Evolutionary conservation across 208 protist species (phyloP).

Genomic region (Trichomonas vaginalis): DNA sequence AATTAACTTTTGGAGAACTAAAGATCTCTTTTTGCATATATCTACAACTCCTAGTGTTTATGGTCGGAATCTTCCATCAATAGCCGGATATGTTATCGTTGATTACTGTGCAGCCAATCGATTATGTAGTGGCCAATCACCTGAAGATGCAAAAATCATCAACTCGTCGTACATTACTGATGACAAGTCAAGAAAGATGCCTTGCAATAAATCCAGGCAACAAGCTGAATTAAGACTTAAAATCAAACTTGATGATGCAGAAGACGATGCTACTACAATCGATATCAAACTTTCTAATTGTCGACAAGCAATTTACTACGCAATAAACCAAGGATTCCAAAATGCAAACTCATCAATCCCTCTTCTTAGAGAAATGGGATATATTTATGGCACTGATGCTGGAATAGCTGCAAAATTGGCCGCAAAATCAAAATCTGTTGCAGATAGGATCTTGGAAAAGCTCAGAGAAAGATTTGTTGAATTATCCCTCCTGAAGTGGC

Average conservation of each 20-base stretch:
- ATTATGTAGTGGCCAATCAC: neutral
- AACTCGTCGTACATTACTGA: neutral
- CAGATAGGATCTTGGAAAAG: neutral
- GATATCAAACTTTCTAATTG: neutral
- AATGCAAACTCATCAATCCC: neutral
- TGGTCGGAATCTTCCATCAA: neutral
- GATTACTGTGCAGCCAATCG: neutral
- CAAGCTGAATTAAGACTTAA: neutral
- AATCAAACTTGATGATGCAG: neutral
- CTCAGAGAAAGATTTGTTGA: neutral
- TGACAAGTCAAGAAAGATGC: neutral
- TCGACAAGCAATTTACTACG: neutral
- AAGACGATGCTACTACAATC: neutral
- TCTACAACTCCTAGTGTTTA: neutral
- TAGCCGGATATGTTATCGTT: neutral
- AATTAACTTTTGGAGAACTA: neutral
- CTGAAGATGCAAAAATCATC: neutral
- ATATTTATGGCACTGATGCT: neutral
- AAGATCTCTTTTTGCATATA: neutral
- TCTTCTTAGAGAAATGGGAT: neutral
- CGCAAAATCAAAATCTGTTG: neutral
- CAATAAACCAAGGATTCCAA: neutral
- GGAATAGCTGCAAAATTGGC: neutral
- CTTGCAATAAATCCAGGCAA: neutral
- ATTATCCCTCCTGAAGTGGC: neutral